A percentile compares a stretch with the other conserved stretches of the same genome.
Conservation (phyloP, 192 early-diverging fungal species). For the Backusella parvicylindrica region DNA sequence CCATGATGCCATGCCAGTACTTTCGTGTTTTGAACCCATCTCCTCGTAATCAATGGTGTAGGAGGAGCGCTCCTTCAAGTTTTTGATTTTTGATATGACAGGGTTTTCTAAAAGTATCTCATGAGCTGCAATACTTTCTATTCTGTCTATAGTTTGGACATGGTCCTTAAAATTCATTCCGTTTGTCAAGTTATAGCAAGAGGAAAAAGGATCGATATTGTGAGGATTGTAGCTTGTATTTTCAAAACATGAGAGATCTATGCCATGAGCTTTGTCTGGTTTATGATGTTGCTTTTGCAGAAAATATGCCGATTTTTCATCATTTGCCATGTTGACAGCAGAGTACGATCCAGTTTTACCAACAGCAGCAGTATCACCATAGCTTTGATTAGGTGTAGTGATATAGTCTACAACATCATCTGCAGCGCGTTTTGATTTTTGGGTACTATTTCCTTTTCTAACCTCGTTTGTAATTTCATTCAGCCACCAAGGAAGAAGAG, state of each 20-base stretch:
- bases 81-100: not conserved
- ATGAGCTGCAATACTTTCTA: not conserved
- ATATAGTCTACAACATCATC: not conserved
- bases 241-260: not conserved
- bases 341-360: not conserved
- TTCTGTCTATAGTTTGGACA: not conserved
- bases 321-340: not conserved
- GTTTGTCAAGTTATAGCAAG: not conserved
- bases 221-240: not conserved
- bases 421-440: not conserved
- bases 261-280: not conserved
- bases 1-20: not conserved
- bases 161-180: not conserved
- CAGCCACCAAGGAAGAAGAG: not conserved
- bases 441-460: not conserved
- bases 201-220: not conserved
- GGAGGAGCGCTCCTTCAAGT: not conserved
- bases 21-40: not conserved
- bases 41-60: not conserved
- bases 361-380: not conserved
- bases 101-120: not conserved
- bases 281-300: not conserved
- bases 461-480: not conserved
- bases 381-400: not conserved
- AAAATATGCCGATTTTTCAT: not conserved